These are phyloP conservation scores for Cladosporium cucumerinum DNA, from an alignment of 2,329 filamentous ascomycete species.

Conservation along the genomic window DNA sequence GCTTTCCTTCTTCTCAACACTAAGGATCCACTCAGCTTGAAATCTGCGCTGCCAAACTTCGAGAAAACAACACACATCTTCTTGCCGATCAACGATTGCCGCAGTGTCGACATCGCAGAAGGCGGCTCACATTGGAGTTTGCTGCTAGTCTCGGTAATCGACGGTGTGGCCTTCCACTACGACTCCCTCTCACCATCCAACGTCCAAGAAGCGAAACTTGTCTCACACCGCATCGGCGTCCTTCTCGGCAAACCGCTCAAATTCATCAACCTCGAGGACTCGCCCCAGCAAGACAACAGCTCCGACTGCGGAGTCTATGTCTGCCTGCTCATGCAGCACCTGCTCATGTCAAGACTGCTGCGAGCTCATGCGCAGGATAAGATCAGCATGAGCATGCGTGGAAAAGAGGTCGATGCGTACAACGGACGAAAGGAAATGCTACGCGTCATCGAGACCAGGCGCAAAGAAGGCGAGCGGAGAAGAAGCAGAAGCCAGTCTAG, in stretches of 20 bases:
- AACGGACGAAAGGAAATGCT: constrained; percentile 87
- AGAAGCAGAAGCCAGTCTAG: constrained; percentile 37
- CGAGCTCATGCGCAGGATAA: constrained; percentile 77
- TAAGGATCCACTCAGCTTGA: constrained; percentile 53
- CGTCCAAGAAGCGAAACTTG: constrained; percentile 66
- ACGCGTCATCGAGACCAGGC: constrained; percentile 78
- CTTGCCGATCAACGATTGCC: constrained; percentile 88
- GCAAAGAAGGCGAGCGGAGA: constrained; percentile 82
- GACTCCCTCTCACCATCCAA: constrained; percentile 80
- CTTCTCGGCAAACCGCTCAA: constrained; percentile 65
- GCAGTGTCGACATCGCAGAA: constrained; percentile 72
- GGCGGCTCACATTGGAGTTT: constrained; percentile 94
- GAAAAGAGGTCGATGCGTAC: constrained; percentile 75
- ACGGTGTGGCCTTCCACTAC: constrained; percentile 94
- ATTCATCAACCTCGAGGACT: constrained; percentile 80
- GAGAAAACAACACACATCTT: constrained; percentile 83
- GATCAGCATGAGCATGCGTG: constrained; percentile 89
- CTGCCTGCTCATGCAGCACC: constrained; percentile 88
- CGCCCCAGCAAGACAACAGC: constrained; percentile 85
- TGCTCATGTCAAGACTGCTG: constrained; percentile 81
- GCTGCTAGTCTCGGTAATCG: constrained; percentile 81
- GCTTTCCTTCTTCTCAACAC: constrained; percentile 84
- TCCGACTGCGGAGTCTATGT: constrained; percentile 96
- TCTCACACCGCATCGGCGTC: constrained; percentile 64
- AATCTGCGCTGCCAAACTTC: constrained; percentile 76